These are phyloP conservation scores for Zygoascus meyerae DNA, from an alignment of 1,139 yeast genomes.

Conservation along the genomic window DNA sequence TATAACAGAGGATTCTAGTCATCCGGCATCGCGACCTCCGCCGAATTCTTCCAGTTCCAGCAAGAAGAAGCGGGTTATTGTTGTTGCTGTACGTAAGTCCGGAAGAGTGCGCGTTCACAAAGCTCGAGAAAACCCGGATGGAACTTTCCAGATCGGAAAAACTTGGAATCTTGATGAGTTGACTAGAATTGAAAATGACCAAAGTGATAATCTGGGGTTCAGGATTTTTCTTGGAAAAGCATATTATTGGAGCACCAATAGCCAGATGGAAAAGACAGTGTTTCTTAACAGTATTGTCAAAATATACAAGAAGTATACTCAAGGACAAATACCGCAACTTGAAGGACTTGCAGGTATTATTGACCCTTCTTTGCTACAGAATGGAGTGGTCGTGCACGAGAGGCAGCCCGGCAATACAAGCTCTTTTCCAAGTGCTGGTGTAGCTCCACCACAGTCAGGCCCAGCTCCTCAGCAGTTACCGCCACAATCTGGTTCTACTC, in stretches of 20 bases:
- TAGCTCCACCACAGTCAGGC: background rate
- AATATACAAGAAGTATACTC: constrained; percentile 61
- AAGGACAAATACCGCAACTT: constrained; percentile 60
- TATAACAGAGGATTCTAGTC: constrained; percentile 32
- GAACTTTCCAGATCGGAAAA: constrained; percentile 81
- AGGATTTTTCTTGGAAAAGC: constrained; percentile 62
- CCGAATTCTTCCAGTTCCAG: constrained; percentile 23
- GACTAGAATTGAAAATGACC: constrained; percentile 50
- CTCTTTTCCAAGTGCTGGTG: background rate
- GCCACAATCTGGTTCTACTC: background rate
- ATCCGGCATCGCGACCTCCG: constrained; percentile 28
- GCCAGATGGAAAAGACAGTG: constrained; percentile 59
- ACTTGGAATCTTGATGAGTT: constrained; percentile 87
- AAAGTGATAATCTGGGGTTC: constrained; percentile 39
- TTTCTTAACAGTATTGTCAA: constrained; percentile 61
- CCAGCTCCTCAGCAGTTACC: background rate
- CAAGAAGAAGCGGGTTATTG: constrained; percentile 33
- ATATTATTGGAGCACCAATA: constrained; percentile 79
- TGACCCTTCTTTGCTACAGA: constrained; percentile 4
- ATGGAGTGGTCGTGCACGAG: background rate
- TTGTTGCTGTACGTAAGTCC: constrained; percentile 45
- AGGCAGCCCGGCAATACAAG: background rate
- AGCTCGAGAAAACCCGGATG: constrained; percentile 73
- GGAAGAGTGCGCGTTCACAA: constrained; percentile 77
- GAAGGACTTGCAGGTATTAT: constrained; percentile 33